Percentiles rank a stretch among this genome's conserved stretches.
These are phyloP conservation scores for Neurospora sp. DNA, from an alignment of 2,329 filamentous ascomycete species.

Conservation along the genomic window DNA sequence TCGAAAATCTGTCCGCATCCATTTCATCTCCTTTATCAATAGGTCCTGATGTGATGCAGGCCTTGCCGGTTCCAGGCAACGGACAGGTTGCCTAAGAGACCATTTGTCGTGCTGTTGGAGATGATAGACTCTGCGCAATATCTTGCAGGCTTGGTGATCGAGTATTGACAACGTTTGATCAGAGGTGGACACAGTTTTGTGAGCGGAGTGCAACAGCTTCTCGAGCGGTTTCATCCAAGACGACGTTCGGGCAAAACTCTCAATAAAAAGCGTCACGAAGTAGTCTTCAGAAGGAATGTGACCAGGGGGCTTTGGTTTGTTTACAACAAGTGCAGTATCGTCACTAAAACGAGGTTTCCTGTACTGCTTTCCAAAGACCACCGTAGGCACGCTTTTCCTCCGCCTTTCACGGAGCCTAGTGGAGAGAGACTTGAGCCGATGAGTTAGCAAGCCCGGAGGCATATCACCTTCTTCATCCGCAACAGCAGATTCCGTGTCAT, in stretches of 20 bases:
- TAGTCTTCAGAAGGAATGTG: conserved; percentile 50
- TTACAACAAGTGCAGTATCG: conserved; percentile 35
- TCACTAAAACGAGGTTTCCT: conserved; percentile 28
- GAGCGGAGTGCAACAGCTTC: conserved; percentile 68
- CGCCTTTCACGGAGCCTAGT: conserved; percentile 44
- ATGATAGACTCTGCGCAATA: conserved; percentile 78
- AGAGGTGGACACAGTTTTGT: conserved; percentile 81
- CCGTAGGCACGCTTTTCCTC: conserved; percentile 61
- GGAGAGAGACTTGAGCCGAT: conserved; percentile 15
- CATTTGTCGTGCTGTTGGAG: conserved; percentile 86
- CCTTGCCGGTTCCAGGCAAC: conserved; percentile 69
- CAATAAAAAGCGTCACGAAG: conserved; percentile 52
- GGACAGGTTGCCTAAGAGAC: conserved; percentile 83
- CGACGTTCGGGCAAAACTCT: conserved; percentile 44
- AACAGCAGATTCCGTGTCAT: background rate
- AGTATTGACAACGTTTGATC: conserved; percentile 77
- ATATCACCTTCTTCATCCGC: background rate
- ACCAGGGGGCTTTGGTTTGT: conserved; percentile 28
- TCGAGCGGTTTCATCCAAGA: conserved; percentile 55
- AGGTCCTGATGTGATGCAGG: conserved; percentile 77
- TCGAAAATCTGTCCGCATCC: conserved; percentile 94
- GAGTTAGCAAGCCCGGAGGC: conserved; percentile 5
- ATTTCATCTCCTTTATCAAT: conserved; percentile 83
- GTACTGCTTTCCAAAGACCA: conserved; percentile 65
- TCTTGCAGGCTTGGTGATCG: conserved; percentile 79